Percentiles rank a stretch among this genome's conserved stretches.
These are phyloP conservation scores for Pseudogymnoascus sp. DNA, from an alignment of 2,329 filamentous ascomycete genomes.

Conservation along the genomic window DNA sequence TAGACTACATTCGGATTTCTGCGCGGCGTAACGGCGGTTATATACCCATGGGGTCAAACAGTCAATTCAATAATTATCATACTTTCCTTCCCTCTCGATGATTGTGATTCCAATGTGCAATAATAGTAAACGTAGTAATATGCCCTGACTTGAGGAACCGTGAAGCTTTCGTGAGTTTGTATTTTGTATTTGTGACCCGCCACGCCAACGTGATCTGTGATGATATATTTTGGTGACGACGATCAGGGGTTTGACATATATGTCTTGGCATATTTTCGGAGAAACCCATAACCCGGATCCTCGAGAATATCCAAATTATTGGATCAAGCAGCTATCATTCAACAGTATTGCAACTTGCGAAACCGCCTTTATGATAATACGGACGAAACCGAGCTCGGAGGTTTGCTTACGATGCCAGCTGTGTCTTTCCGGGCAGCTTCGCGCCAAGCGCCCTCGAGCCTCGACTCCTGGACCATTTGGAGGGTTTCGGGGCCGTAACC, in stretches of 20 bases:
- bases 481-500: background rate
- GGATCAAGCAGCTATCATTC: background rate
- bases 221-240: background rate
- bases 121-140: background rate
- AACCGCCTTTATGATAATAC: slow-evolving; percentile 29
- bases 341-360: background rate
- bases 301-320: slow-evolving; percentile 8
- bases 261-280: background rate
- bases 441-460: background rate
- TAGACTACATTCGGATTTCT: background rate
- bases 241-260: slow-evolving; percentile 1
- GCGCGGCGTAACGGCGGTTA: background rate
- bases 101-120: slow-evolving; percentile 1
- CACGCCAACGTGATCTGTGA: no score
- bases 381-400: slow-evolving; percentile 19
- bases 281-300: background rate
- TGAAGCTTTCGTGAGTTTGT: background rate
- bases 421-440: slow-evolving; percentile 18
- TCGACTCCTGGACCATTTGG: background rate
- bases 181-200: no score
- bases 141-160: background rate
- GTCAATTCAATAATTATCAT: background rate
- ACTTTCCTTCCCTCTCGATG: background rate
- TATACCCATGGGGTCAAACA: background rate
- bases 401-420: slow-evolving; percentile 29